phyloP scores from a whole-genome alignment of 2,329 filamentous ascomycete species.

The Cyclaneusma minus region DNA sequence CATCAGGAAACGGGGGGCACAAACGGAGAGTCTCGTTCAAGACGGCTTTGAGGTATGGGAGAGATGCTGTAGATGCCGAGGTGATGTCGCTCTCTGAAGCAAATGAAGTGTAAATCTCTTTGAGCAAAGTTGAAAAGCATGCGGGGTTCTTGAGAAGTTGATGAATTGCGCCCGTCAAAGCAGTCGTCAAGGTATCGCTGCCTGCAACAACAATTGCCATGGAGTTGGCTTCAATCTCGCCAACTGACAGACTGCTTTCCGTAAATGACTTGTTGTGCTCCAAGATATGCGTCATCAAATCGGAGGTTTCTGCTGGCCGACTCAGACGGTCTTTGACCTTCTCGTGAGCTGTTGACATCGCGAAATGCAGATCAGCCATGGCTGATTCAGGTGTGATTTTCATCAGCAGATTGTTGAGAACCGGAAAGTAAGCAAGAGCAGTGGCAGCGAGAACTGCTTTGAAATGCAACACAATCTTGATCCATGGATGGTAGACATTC shows the following conservation, averaged over 20 bases:
- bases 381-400: background rate
- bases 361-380: too few relatives aligned
- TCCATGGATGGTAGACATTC: conserved; percentile 15
- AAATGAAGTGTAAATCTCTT: conserved; percentile 26
- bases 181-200: conserved; percentile 33
- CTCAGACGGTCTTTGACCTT: conserved; percentile 4
- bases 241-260: conserved; percentile 4
- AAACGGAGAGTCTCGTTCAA: background rate
- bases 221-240: conserved; percentile 2
- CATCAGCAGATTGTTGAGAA: conserved; percentile 2
- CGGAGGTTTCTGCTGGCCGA: background rate
- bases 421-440: background rate
- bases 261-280: conserved; percentile 7
- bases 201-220: conserved; percentile 23
- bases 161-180: conserved; percentile 24
- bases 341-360: too few relatives aligned
- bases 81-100: conserved; percentile 8
- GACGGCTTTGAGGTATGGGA: background rate
- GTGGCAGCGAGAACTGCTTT: conserved; percentile 5
- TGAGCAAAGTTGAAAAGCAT: conserved; percentile 20
- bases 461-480: conserved; percentile 13
- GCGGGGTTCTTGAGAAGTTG: conserved; percentile 23
- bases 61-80: background rate
- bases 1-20: background rate
- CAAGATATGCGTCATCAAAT: conserved; percentile 6